Evolutionary conservation across 73 alveolate genomes (phyloP), one percentile per base, ranked within the genome.

Genomic region (Paramecium sonneborni): DNA sequence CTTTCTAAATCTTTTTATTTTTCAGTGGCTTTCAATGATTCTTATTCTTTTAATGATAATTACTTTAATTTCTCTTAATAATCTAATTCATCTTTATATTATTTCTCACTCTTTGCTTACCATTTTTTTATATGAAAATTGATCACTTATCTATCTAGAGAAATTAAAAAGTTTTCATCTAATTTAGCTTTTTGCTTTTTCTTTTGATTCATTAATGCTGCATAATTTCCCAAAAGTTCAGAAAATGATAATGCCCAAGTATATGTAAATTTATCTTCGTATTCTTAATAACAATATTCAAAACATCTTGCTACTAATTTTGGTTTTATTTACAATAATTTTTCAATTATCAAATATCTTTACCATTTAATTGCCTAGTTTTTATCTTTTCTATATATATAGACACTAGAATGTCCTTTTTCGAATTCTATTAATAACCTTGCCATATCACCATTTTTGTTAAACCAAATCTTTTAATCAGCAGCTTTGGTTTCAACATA

Each of bases 371-470:
- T 30, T 67, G 48, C 84, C 26, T 67, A 67, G 23, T 23, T 67
- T 67, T 32, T 67, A 67, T 67, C 84, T 12, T 67, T 67, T 32
- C 38, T 67, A 6, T 67, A 67, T 1, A 67, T 28, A 23, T 24
- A 67, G 12, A 67, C 84, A 67, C 26, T 15, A 5, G 46, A 30
- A 67, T 67, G 46, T 24, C 38, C 46, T 30, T 34, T 74, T 15
- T 74, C 57, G 1, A 34, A 74, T 35, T 74, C 67, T 30, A 34
- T 12, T 1, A 74, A 6, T 38, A 74, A 32, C 20, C 67, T 74
- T 30, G 87, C 67, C 87, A 74, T 34, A 74, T 74, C 87, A 15
- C 68, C 87, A 30, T 43, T 43, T 38, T 74, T 74, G 39, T 32
- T 14, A 23, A 4, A 35, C 87, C 67, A 74, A 34, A 20, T 70